phyloP scores from a whole-genome alignment of 1,139 yeast genomes.

The Pneumocystis wakefieldiae region DNA sequence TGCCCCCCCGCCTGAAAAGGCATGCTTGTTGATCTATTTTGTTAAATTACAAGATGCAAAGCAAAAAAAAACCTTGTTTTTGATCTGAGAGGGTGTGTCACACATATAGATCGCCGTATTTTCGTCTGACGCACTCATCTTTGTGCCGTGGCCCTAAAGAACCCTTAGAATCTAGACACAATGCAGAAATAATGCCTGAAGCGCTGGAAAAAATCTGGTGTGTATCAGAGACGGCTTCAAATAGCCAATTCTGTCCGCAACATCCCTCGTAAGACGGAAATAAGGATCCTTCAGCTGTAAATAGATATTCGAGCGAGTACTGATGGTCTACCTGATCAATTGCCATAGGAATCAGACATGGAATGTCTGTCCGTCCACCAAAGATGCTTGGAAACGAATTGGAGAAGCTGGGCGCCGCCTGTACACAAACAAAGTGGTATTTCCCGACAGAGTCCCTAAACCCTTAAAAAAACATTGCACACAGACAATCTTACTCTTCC shows the following conservation, averaged over 20 bases:
- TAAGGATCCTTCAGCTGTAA: conserved; percentile 65
- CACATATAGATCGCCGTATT: conserved; percentile 80
- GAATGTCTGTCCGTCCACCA: conserved; percentile 69
- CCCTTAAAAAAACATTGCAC: background rate
- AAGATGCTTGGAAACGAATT: conserved; percentile 89
- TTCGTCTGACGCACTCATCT: conserved; percentile 92
- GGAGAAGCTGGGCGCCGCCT: conserved; percentile 91
- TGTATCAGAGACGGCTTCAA: conserved; percentile 86
- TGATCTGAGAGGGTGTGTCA: conserved; percentile 81
- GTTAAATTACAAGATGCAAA: background rate
- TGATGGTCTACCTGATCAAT: conserved; percentile 38
- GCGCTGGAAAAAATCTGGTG: conserved; percentile 93
- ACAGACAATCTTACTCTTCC: conserved; percentile 29
- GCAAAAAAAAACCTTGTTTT: conserved; percentile 39
- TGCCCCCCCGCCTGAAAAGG: conserved; percentile 88
- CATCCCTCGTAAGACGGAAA: conserved; percentile 94
- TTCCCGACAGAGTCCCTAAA: conserved; percentile 80
- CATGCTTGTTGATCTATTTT: conserved; percentile 63
- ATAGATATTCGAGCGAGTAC: background rate
- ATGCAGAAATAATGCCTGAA: conserved; percentile 22
- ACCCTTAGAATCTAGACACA: background rate
- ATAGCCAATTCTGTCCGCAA: conserved; percentile 80
- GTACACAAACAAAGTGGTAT: conserved; percentile 87
- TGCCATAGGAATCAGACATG: conserved; percentile 96
- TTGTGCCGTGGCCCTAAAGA: conserved; percentile 82